Conservation (phyloP, 1,139 yeast genomes). For the Magnusiomyces sp. region DNA sequence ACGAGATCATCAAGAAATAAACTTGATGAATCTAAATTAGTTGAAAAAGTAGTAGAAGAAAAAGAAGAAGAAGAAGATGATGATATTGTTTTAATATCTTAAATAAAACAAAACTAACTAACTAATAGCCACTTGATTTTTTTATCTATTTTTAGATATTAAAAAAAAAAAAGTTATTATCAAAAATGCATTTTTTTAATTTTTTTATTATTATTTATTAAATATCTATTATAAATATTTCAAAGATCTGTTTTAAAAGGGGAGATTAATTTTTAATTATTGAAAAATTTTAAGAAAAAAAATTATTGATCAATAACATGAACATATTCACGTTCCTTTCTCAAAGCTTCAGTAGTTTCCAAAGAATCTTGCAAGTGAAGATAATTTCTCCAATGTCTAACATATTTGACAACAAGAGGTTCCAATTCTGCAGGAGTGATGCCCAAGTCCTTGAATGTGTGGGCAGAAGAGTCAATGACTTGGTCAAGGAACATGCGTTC, state of each 20-base stretch:
- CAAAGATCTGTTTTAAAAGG: too few relatives aligned
- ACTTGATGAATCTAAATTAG: background rate
- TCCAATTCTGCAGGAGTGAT: conserved; percentile 62
- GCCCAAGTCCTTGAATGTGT: conserved; percentile 65
- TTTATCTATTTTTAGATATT: background rate
- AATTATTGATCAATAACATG: conserved; percentile 24
- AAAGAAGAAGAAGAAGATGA: background rate
- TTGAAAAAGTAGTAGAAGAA: background rate
- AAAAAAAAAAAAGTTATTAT: background rate
- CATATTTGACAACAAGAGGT: conserved; percentile 59
- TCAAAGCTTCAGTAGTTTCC: conserved; percentile 28
- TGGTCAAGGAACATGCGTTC: conserved; percentile 72
- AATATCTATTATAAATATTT: too few relatives aligned
- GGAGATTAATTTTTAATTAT: too few relatives aligned
- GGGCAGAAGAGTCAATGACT: conserved; percentile 49
- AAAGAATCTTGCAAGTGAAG: conserved; percentile 29
- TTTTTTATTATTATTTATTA: background rate
- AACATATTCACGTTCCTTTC: conserved; percentile 28
- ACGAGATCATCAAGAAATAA: too few relatives aligned
- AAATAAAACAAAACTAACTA: background rate
- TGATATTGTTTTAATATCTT: background rate
- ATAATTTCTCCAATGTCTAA: conserved; percentile 34
- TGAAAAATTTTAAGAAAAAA: background rate
- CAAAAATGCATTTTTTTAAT: background rate
- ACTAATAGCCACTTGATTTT: background rate